phyloP scores from a whole-genome alignment of 2,329 filamentous ascomycete genomes.

The Pseudogymnoascus sp. region DNA sequence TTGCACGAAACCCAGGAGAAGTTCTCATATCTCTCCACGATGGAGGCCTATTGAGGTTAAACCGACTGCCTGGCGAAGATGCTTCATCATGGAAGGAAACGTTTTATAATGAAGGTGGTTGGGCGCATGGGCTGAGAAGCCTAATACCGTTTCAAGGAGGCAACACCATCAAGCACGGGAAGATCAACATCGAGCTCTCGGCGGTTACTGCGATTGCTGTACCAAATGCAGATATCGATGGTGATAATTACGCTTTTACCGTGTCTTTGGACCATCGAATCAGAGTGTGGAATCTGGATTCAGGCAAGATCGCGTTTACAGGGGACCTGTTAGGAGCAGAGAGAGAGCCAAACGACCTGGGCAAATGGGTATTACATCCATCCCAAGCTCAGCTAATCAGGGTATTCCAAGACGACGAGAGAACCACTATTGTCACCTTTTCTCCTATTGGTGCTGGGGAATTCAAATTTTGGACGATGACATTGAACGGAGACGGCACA shows the following conservation, averaged over 20 bases:
- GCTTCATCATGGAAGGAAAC: conserved; percentile 57
- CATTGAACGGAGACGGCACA: conserved; percentile 53
- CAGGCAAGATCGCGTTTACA: conserved; percentile 65
- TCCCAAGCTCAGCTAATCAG: conserved; percentile 68
- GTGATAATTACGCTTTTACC: conserved; percentile 58
- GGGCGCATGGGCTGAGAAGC: conserved; percentile 57
- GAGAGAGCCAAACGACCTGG: conserved; percentile 56
- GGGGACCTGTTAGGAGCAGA: conserved; percentile 68
- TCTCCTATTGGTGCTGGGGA: conserved; percentile 80
- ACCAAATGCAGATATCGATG: conserved; percentile 37
- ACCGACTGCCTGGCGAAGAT: conserved; percentile 46
- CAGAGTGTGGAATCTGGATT: conserved; percentile 81
- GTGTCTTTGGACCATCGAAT: conserved; percentile 83
- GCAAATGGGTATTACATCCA: conserved; percentile 71
- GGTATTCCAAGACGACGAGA: conserved; percentile 52
- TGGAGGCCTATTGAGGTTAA: conserved; percentile 64
- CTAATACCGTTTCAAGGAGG: conserved; percentile 58
- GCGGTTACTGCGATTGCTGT: conserved; percentile 55
- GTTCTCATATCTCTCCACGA: conserved; percentile 75
- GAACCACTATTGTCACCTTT: conserved; percentile 63
- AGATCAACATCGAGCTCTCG: conserved; percentile 56
- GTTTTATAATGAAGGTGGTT: conserved; percentile 65
- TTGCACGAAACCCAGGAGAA: conserved; percentile 63
- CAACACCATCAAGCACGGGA: conserved; percentile 55
- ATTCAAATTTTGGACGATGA: conserved; percentile 87